A percentile compares a stretch with the other conserved stretches of the same genome.
Evolutionary conservation across 768 basidiomycete genomes (phyloP).

Genomic region (Termitomyces titanicus): DNA sequence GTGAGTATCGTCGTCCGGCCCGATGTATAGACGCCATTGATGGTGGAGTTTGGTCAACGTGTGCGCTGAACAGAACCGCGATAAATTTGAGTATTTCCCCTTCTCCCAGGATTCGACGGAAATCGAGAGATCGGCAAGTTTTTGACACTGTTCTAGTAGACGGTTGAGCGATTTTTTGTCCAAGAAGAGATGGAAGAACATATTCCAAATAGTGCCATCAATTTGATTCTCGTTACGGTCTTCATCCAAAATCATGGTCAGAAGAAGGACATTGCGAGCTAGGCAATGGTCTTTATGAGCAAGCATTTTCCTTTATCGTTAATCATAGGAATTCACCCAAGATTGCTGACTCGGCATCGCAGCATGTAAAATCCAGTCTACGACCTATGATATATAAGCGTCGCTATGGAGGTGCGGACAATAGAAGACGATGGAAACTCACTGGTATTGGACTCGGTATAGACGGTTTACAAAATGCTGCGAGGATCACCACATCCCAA

Average conservation of each 20-base stretch:
- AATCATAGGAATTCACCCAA: conserved; percentile 29
- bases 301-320: background rate
- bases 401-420: background rate
- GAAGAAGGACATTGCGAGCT: conserved; percentile 49
- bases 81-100: conserved; percentile 32
- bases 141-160: conserved; percentile 35
- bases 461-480: conserved; percentile 48
- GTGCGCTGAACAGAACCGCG: conserved; percentile 34
- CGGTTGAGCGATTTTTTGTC: conserved; percentile 29
- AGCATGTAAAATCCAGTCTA: conserved; percentile 45
- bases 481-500: conserved; percentile 58
- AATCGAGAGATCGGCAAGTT: conserved; percentile 30
- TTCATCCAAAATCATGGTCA: conserved; percentile 38
- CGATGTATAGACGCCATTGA: conserved; percentile 34
- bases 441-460: conserved; percentile 24
- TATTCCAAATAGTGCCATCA: conserved; percentile 32
- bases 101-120: conserved; percentile 34
- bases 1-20: conserved; percentile 17
- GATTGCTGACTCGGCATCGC: conserved; percentile 45
- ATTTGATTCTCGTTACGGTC: conserved; percentile 7
- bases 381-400: conserved; percentile 17
- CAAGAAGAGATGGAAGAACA: conserved; percentile 47
- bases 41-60: conserved; percentile 36
- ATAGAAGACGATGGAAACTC: conserved; percentile 3
- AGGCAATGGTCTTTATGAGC: background rate